Evolutionary conservation across 148 eudicot genomes (phyloP).

Genomic region (Rhododendron ovatum): DNA sequence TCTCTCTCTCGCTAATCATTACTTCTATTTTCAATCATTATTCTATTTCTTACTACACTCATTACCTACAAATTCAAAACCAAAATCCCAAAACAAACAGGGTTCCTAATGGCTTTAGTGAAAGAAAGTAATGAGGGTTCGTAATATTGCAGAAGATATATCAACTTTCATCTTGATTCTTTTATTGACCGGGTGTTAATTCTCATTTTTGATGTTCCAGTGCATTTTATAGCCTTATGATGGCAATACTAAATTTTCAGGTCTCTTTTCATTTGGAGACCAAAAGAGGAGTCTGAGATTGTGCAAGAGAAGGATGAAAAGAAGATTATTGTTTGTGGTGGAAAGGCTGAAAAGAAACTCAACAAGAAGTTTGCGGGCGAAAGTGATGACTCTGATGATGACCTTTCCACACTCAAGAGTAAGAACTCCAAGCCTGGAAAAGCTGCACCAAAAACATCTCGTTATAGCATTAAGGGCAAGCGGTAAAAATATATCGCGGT

Average conservation of each 20-base stretch:
- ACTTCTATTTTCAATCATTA: too few species aligned
- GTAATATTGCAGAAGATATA: background rate
- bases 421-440: conserved; percentile 43
- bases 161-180: background rate
- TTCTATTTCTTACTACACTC: too few species aligned
- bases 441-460: conserved; percentile 16
- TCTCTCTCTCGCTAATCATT: too few species aligned
- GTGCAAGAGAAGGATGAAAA: conserved; percentile 44
- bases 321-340: conserved; percentile 57
- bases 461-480: conserved; percentile 19
- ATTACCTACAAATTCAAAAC: too few species aligned
- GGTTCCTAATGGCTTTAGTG: background rate
- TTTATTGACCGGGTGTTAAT: too few species aligned
- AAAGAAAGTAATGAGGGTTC: background rate
- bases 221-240: background rate
- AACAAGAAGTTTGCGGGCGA: conserved; percentile 45
- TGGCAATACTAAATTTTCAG: conserved; percentile 28
- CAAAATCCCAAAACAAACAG: too few species aligned
- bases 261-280: conserved; percentile 89
- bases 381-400: conserved; percentile 73
- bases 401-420: conserved; percentile 28
- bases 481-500: conserved; percentile 1
- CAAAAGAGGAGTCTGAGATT: conserved; percentile 52
- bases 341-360: conserved; percentile 44
- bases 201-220: background rate